Conservation (phyloP, 164 flowering plant species). For the grape (Vitis vinifera) region DNA sequence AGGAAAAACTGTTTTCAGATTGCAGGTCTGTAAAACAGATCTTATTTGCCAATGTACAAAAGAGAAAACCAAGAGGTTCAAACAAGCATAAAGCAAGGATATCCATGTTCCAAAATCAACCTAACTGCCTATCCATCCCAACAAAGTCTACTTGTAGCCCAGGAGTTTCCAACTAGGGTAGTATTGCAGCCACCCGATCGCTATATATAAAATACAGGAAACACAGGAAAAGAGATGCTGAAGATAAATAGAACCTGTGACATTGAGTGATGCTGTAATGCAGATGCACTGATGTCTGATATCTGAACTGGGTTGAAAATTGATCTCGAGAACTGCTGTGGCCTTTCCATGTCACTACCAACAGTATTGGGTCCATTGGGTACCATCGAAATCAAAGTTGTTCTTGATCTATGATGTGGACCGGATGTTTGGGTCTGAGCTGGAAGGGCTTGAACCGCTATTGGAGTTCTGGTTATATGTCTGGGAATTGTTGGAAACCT, state of each 20-base stretch:
- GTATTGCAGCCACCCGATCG: no score
- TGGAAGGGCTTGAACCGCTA: constrained; percentile 72
- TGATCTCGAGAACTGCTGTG: constrained; percentile 30
- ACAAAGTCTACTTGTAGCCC: no score
- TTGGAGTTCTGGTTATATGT: constrained; percentile 43
- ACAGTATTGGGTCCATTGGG: constrained; percentile 15
- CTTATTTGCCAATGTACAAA: no score
- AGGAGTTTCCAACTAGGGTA: no score
- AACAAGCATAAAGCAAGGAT: no score
- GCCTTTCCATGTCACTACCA: constrained; percentile 34
- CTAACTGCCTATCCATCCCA: no score
- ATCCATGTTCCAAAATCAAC: no score
- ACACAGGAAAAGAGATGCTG: background rate
- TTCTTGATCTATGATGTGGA: constrained; percentile 29
- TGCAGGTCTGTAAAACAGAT: no score
- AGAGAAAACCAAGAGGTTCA: no score
- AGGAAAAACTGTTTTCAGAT: no score
- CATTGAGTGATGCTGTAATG: constrained; percentile 22
- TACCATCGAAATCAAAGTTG: constrained; percentile 14
- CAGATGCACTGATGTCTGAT: constrained; percentile 25
- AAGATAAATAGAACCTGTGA: constrained; percentile 33
- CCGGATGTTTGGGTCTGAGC: constrained; percentile 31
- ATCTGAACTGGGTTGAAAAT: constrained; percentile 13
- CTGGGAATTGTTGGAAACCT: constrained; percentile 29
- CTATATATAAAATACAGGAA: background rate